Base-by-base conservation (phyloP, 805 yeast genomes). In the Lipomyces kockii region DNA sequence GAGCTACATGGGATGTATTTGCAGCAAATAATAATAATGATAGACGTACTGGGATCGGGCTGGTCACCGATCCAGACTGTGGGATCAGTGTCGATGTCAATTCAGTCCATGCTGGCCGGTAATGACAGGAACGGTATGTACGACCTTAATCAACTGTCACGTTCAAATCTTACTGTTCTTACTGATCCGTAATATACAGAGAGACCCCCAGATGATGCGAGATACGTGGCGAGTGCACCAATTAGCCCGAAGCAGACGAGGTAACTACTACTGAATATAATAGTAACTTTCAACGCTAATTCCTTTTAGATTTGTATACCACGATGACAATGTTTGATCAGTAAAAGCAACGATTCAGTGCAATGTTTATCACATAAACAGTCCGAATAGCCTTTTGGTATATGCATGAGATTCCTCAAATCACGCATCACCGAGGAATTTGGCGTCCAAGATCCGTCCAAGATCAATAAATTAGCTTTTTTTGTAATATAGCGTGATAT, bases 11-110 rank as follows among this genome's bases (percentile, higher is more conserved):
- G 11, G 27, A 14, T 34, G 25, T 14, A 11, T 14, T 4, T 20
- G 35, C 29, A 39, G 46, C 12, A 14, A 43, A 60, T 53, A 17
- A n/a, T 43, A 58, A n/a, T 22, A 3, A 29, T 32, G 5, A 17
- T 17, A 61, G 79, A 89, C 73, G 77, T 89, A 1, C 77, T 89
- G 49, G 91, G 89, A 2, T 82, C 82, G 22, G 89, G 84, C 54
- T 88, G 91, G 91, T 81, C 89, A 0, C 90, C 91, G 0, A 87
- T 87, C 0, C 86, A 86, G 68, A 80, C 84, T 5, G 77, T 74
- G 32, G 59, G 70, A 8, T 70, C 78, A 2, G 72, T 78, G 1
- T 69, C 77, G 53, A 74, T 89, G 29, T 87, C 92, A 14, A 76
- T 89, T 25, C 92, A 89, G 72, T 85, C 89, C 51, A 85, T 89